phyloP scores from a whole-genome alignment of 306 rosid species.

The Senna tora region DNA sequence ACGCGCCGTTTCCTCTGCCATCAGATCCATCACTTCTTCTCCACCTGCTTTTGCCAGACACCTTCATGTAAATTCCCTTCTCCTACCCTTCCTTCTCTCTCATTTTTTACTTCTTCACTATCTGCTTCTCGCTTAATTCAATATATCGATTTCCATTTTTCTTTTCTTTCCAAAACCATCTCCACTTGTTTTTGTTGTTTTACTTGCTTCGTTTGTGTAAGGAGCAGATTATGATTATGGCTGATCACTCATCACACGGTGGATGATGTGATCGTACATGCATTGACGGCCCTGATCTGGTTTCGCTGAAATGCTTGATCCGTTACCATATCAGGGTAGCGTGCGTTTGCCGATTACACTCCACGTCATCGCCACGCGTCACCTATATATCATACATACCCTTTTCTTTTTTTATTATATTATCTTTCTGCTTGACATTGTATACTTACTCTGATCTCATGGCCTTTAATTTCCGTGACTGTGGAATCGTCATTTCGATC shows the following conservation, averaged over 20 bases:
- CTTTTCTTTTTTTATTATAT: no score
- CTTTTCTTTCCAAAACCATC: background rate
- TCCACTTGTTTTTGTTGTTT: no score
- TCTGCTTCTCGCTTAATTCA: background rate
- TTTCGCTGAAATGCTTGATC: background rate
- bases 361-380: background rate
- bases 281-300: background rate
- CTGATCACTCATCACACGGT: background rate
- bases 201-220: background rate
- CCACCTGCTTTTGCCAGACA: constrained; percentile 41
- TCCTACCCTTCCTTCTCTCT: background rate
- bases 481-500: no score
- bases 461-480: no score
- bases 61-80: constrained; percentile 55
- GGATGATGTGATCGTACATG: background rate
- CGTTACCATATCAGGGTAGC: background rate
- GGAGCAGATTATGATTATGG: no score
- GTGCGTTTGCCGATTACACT: background rate
- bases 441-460: background rate
- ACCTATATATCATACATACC: no score
- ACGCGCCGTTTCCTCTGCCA: constrained; percentile 53
- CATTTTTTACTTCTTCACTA: background rate
- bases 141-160: background rate
- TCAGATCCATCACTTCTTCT: constrained; percentile 49
- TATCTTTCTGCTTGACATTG: background rate